A percentile compares a stretch with the other conserved stretches of the same genome.
Conservation (phyloP, 148 eudicot genomes). For the Persicaria tinctoria region DNA sequence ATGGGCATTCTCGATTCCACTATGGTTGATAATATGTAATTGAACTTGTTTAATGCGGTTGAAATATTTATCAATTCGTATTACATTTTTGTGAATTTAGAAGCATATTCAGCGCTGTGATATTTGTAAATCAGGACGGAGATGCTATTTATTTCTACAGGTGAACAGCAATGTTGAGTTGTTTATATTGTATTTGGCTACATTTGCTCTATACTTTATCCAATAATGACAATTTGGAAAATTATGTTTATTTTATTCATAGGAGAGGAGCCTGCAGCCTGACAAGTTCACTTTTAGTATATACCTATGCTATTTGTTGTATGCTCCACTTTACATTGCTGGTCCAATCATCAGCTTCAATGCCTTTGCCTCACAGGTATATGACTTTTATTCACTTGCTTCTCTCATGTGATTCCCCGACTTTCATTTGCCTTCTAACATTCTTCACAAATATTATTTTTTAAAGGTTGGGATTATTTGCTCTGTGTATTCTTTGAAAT, state of each 20-base stretch:
- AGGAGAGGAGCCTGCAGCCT: constrained; percentile 65
- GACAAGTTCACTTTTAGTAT: constrained; percentile 53
- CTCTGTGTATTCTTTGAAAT: constrained; percentile 4
- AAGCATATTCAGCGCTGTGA: constrained; percentile 71
- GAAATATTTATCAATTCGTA: not conserved
- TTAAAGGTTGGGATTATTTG: not conserved
- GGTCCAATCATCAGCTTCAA: constrained; percentile 89
- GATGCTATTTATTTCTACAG: constrained; percentile 80
- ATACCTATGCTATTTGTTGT: constrained; percentile 77
- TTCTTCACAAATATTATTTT: not conserved
- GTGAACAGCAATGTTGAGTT: constrained; percentile 22
- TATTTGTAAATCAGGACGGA: constrained; percentile 71
- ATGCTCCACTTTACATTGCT: constrained; percentile 95
- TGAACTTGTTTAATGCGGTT: not conserved
- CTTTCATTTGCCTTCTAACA: not conserved
- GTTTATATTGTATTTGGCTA: not conserved
- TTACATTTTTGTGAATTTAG: constrained; percentile 29
- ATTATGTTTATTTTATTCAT: constrained; percentile 15
- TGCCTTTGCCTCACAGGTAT: constrained; percentile 91
- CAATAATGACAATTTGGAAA: not conserved
- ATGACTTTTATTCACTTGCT: constrained; percentile 12
- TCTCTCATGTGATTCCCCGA: not conserved
- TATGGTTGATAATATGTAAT: not conserved
- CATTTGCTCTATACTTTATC: not conserved
- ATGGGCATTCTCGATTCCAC: not conserved